Evolutionary conservation across 148 eudicot species (phyloP), one percentile per base, ranked within the genome.

Genomic region (Heliamphora exappendiculata): DNA sequence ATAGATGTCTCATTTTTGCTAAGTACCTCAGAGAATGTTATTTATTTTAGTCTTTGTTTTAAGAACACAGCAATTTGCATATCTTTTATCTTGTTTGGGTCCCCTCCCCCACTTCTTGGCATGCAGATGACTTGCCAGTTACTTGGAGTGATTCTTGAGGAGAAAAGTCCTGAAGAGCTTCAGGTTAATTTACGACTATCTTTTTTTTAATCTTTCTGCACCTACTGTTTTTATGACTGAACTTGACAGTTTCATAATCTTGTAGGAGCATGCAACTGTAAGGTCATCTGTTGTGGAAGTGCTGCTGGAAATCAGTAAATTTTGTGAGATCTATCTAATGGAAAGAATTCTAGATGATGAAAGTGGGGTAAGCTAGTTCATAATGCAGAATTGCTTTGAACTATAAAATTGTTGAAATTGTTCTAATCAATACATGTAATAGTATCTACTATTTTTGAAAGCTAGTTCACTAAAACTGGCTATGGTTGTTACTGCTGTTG

Each of bases 41-140:
- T 29, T 24, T 58, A 26, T 60, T 10, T 60, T 26, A 24, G 5
- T 26, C n/a, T n/a, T n/a, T n/a, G n/a, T n/a, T 51, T 19, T 1
- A 3, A 5, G 4, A 62, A 17, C 39, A 62, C 20, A 31, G 34
- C 58, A 54, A 20, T 54, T 60, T 26, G 31, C 17, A 12, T 7
- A 11, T 26, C 14, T 16, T 59, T 29, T 29, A 5, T 62, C 39
- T 20, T 31, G 55, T 51, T 51, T 51, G 55, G 14, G 8, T 51
- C 55, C 20, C 31, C 17, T 29, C 24, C 5, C 24, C 17, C 20
- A 0, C 7, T 12, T 20, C 60, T 20, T 24, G 24, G 60, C 60
- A 20, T 62, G 34, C 37, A 62, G 67, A 62, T 62, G 37, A 62
- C 67, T 62, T 62, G 67, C 67, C 67, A 62, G 67, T 62, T 62